Conservation (phyloP, 768 basidiomycete species). For the Brasilioporus rufonigricans region DNA sequence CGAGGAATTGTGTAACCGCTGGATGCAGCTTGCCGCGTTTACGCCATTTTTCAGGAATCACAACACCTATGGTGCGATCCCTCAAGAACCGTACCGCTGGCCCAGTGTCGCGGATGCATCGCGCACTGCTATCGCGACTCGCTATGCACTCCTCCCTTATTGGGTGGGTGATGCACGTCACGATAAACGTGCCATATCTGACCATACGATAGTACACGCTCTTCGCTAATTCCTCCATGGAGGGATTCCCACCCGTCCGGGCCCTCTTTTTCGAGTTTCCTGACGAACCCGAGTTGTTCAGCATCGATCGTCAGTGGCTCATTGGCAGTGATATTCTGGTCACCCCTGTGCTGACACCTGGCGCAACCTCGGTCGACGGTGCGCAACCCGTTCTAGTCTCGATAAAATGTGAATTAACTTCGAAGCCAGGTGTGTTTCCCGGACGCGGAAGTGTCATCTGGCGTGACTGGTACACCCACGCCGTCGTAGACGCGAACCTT, state of each 20-base stretch:
- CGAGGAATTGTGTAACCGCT: slow-evolving; percentile 6
- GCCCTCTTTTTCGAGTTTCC: slow-evolving; percentile 80
- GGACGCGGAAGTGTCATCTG: slow-evolving; percentile 54
- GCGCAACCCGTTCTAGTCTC: slow-evolving; percentile 9
- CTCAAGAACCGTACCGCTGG: slow-evolving; percentile 79
- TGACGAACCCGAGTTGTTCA: slow-evolving; percentile 60
- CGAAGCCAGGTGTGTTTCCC: slow-evolving; percentile 55
- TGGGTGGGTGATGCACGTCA: slow-evolving; percentile 48
- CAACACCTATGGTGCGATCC: slow-evolving; percentile 58
- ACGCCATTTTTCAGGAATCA: slow-evolving; percentile 35
- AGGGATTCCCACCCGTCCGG: slow-evolving; percentile 65
- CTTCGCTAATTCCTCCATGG: slow-evolving; percentile 60
- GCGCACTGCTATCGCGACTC: slow-evolving; percentile 60
- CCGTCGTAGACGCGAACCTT: slow-evolving; percentile 41
- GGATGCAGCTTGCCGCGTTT: slow-evolving; percentile 4
- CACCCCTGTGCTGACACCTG: slow-evolving; percentile 69
- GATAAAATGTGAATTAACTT: neutral
- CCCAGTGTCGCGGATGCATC: slow-evolving; percentile 72
- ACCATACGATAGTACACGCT: slow-evolving; percentile 54
- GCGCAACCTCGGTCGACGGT: slow-evolving; percentile 66
- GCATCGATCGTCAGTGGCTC: slow-evolving; percentile 66
- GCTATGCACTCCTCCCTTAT: slow-evolving; percentile 71
- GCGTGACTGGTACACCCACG: slow-evolving; percentile 72
- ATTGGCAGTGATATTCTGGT: slow-evolving; percentile 69
- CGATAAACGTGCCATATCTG: slow-evolving; percentile 27